A percentile compares a stretch with the other conserved stretches of the same genome.
Evolutionary conservation across 768 basidiomycete genomes (phyloP).

Genomic region (Mycena galopus): DNA sequence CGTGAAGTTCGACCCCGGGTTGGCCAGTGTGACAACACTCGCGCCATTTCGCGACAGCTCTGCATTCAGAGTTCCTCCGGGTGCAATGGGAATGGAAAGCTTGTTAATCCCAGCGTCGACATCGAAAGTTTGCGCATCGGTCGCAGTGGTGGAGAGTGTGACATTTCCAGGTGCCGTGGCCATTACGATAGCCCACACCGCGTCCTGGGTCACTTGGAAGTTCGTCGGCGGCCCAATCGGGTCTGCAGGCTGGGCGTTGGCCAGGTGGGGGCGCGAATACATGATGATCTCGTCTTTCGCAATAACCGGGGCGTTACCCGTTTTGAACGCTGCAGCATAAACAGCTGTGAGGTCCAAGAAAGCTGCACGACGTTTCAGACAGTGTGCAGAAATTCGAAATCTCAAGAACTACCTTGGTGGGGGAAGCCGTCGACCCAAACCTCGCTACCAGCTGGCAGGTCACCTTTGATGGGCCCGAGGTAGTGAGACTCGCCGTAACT

Average conservation of each 20-base stretch:
- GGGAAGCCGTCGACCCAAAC: constrained; percentile 79
- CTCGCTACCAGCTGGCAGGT: constrained; percentile 75
- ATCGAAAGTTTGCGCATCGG: constrained; percentile 56
- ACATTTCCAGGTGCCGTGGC: constrained; percentile 69
- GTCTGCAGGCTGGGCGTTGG: constrained; percentile 66
- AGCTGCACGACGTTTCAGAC: constrained; percentile 47
- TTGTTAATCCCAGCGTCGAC: constrained; percentile 73
- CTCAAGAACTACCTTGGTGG: constrained; percentile 56
- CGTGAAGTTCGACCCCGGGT: constrained; percentile 59
- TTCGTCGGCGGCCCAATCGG: constrained; percentile 67
- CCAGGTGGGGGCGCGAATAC: constrained; percentile 77
- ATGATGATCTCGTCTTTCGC: constrained; percentile 73
- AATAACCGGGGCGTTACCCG: constrained; percentile 69
- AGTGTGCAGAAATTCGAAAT: constrained; percentile 21
- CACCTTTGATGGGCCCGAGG: constrained; percentile 81
- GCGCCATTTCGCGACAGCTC: constrained; percentile 63
- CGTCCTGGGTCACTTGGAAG: constrained; percentile 71
- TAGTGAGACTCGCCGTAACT: constrained; percentile 78
- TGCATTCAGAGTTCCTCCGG: constrained; percentile 65
- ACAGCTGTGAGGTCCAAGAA: constrained; percentile 77
- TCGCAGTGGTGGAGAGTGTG: constrained; percentile 64
- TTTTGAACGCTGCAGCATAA: constrained; percentile 81
- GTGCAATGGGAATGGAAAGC: constrained; percentile 67
- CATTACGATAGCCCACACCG: constrained; percentile 78
- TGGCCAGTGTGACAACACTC: constrained; percentile 58